Conservation (phyloP, 768 basidiomycete species). For the Clathrus columnatus region DNA sequence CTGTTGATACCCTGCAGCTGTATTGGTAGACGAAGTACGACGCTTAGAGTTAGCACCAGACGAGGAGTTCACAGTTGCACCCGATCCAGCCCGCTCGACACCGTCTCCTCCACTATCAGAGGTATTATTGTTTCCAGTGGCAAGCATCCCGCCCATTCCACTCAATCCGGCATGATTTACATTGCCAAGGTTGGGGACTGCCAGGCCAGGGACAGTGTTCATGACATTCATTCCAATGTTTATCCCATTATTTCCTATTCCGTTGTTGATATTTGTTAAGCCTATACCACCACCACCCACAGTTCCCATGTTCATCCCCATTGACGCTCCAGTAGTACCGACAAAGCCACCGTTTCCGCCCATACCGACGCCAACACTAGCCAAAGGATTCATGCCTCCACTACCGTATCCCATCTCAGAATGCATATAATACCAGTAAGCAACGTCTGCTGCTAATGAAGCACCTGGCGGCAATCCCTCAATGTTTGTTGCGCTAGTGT, state of each 20-base stretch:
- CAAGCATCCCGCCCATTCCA: no score
- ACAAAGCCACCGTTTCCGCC: neutral
- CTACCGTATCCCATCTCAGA: conserved; percentile 1
- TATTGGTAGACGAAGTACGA: neutral
- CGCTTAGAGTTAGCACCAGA: neutral
- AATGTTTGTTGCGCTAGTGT: neutral
- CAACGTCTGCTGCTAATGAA: neutral
- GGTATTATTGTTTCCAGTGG: no score
- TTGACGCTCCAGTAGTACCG: neutral
- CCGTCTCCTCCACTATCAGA: neutral
- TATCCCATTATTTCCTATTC: neutral
- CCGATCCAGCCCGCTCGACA: neutral
- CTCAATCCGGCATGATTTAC: neutral
- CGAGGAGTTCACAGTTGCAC: neutral
- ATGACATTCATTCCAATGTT: neutral
- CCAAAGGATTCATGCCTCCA: neutral
- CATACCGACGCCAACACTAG: neutral
- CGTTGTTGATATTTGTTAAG: neutral
- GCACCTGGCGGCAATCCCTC: neutral
- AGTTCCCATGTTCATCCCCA: neutral
- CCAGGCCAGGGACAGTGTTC: neutral
- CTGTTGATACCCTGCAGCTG: neutral
- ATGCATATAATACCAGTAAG: conserved; percentile 9
- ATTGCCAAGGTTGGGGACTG: neutral
- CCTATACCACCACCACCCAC: neutral